Base-by-base conservation (phyloP, 257 asterid genomes). In the Echium plantagineum region DNA sequence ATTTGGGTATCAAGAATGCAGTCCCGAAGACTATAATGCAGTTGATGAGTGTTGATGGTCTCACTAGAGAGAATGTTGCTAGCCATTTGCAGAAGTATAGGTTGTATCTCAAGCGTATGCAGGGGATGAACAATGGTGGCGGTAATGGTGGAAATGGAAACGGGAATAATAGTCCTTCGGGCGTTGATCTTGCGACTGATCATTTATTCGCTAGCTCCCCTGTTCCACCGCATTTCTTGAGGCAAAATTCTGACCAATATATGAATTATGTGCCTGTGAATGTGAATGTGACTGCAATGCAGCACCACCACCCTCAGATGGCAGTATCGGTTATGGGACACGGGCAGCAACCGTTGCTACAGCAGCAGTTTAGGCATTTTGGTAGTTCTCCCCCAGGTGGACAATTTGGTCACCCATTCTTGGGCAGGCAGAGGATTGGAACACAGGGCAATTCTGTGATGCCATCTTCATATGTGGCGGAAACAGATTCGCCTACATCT, bases 401-500 rank as follows among this genome's bases (percentile, higher is more conserved):
- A 19, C 24, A 53, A n/a, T 53, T 53, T n/a, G 21, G 9, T n/a
- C 10, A 18, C n/a, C 26, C 57, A 10, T 53, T 53, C 5, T 21
- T 53, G 57, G 26, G 57, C 4, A 53, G 26, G 21, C 24, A 53
- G 57, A 63, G 71, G 38, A 59, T 20, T 10, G 51, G 54, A 31
- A 54, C 60, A 51, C 35, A 35, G 55, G 55, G 47, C 22, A 52
- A 18, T n/a, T 9, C 60, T 42, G 93, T 7, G 46, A 35, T 35
- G 46, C 46, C 1, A 35, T 35, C 46, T 35, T 35, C 46, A 35
- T 8, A 35, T 35, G 46, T 35, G 12, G 46, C 46, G 46, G 46
- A 83, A 62, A 60, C 85, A 72, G 95, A 82, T 53, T 68, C 87
- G 10, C 81, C 73, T 7, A 63, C 75, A 6, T 0, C 17, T 10